A percentile compares a stretch with the other conserved stretches of the same genome.
Conservation (phyloP, 495 filamentous ascomycete species). For the Aspergillus baeticus region DNA sequence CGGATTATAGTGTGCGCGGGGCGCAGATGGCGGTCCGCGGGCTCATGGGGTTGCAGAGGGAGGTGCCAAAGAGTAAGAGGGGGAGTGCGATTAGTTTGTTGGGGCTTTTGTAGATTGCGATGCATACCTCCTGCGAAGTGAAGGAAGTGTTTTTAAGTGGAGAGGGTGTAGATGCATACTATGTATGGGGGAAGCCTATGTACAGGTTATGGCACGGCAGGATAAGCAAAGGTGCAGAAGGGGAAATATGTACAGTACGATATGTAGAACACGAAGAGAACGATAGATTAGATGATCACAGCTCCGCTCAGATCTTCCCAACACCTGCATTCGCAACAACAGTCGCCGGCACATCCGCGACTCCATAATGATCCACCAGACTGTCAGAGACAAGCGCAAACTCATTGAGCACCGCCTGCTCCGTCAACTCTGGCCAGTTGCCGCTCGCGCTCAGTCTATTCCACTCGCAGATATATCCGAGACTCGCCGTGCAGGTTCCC, state of each 20-base stretch:
- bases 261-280: background rate
- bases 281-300: background rate
- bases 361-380: background rate
- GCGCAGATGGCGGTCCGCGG: conserved; percentile 40
- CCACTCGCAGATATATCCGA: conserved; percentile 18
- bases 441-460: conserved; percentile 16
- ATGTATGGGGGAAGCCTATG: no score
- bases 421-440: conserved; percentile 5
- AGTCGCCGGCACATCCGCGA: background rate
- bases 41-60: conserved; percentile 24
- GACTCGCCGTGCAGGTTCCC: background rate
- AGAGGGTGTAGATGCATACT: no score
- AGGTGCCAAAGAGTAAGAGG: conserved; percentile 13
- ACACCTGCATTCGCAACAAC: conserved; percentile 6
- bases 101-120: conserved; percentile 1
- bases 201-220: no score
- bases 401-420: conserved; percentile 7
- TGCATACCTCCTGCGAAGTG: no score
- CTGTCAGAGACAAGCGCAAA: background rate
- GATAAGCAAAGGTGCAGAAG: no score
- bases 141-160: no score
- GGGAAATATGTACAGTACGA: background rate
- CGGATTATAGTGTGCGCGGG: conserved; percentile 43
- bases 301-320: background rate
- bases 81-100: conserved; percentile 14